phyloP scores from a whole-genome alignment of 139 green algal genomes.

The Chlorella ohadii region DNA sequence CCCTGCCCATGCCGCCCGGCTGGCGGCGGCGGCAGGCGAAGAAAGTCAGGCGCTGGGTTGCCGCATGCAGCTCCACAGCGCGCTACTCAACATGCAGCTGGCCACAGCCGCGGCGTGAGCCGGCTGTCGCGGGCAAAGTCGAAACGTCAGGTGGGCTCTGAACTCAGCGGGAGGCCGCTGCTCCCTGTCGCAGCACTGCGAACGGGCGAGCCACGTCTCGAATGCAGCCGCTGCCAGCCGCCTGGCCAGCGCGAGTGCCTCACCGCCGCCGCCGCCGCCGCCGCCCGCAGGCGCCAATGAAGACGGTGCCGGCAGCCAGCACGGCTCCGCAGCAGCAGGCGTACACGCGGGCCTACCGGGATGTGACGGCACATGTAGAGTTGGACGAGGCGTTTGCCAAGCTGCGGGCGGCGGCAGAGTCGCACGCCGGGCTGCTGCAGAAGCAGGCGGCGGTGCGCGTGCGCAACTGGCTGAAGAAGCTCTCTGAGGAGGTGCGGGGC shows the following conservation, averaged over 20 bases:
- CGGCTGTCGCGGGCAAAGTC: too few species aligned
- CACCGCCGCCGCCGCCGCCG: neutral
- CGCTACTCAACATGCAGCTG: too few species aligned
- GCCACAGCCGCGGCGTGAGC: too few species aligned
- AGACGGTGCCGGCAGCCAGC: too few species aligned
- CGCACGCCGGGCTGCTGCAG: slow-evolving; percentile 36
- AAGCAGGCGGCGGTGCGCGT: slow-evolving; percentile 47
- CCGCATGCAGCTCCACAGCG: too few species aligned
- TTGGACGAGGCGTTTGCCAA: slow-evolving; percentile 23
- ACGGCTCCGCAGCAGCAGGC: neutral
- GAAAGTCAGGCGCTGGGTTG: neutral
- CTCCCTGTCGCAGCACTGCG: too few species aligned
- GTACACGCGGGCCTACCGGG: slow-evolving; percentile 4
- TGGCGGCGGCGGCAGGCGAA: neutral
- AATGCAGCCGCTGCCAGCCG: too few species aligned
- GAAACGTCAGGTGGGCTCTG: too few species aligned
- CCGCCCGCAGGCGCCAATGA: neutral
- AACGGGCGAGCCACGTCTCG: too few species aligned
- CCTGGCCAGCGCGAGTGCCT: too few species aligned
- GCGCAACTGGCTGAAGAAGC: slow-evolving; percentile 66
- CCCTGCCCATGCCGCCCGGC: too few species aligned
- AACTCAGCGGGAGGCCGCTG: too few species aligned
- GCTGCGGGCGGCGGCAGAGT: slow-evolving; percentile 29
- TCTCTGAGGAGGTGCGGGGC: slow-evolving; percentile 53
- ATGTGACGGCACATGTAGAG: neutral